These are phyloP conservation scores for Pulicaria dysenterica DNA, from an alignment of 129 eudicot species.

Conservation along the genomic window DNA sequence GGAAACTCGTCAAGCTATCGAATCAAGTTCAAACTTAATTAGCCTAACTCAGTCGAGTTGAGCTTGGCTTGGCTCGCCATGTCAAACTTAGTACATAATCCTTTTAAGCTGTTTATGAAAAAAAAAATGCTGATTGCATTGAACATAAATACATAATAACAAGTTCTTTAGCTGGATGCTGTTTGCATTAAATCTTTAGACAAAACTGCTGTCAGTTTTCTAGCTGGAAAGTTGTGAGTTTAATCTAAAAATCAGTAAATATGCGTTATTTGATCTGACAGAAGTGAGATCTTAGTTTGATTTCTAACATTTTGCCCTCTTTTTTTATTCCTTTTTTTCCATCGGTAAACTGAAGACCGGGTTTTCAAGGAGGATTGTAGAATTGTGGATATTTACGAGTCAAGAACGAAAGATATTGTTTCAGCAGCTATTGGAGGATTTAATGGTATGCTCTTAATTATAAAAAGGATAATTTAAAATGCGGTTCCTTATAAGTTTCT, in stretches of 20 bases:
- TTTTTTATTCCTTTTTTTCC: no score
- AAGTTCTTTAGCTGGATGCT: neutral
- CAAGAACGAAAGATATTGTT: conserved; percentile 77
- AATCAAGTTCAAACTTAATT: conserved; percentile 1
- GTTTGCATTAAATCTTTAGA: conserved; percentile 3
- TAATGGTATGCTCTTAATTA: conserved; percentile 54
- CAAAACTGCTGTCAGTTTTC: neutral
- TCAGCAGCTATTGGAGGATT: conserved; percentile 89
- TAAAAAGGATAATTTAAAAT: neutral
- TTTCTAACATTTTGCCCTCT: conserved; percentile 21
- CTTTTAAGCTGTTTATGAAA: neutral
- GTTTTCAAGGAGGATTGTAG: conserved; percentile 80
- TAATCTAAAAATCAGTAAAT: conserved; percentile 1
- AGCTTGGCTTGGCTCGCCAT: neutral
- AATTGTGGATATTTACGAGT: conserved; percentile 65
- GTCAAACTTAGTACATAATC: neutral
- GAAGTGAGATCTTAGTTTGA: conserved; percentile 5
- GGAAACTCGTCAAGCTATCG: neutral
- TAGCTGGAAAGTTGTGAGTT: conserved; percentile 5
- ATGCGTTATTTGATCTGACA: neutral
- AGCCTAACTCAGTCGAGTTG: neutral
- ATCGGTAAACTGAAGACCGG: conserved; percentile 43
- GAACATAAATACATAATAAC: conserved; percentile 13
- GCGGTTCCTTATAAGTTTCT: neutral
- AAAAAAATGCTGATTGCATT: neutral